Conservation (phyloP, 1,284 basidiomycete genomes). For the Boletus semigastroideus region DNA sequence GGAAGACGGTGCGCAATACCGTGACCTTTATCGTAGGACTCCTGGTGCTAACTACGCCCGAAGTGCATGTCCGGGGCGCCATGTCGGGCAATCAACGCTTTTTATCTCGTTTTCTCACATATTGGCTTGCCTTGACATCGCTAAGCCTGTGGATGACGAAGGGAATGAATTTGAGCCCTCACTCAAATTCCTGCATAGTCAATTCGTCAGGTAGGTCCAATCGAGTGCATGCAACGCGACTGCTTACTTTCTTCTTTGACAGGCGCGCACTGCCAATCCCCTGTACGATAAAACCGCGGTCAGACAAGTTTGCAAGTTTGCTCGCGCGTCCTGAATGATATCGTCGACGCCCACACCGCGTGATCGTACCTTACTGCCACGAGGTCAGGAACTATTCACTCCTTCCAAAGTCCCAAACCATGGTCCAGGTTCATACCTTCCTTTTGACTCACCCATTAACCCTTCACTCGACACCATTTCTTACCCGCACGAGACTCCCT, state of each 20-base stretch:
- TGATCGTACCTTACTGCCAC: too few species aligned
- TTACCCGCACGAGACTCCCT: too few species aligned
- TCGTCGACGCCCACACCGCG: too few species aligned
- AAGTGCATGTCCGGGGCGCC: conserved; percentile 5
- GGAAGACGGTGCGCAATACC: conserved; percentile 1
- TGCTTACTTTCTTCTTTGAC: neutral
- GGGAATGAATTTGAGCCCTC: conserved; percentile 2
- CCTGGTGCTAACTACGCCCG: neutral
- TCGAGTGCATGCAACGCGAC: too few species aligned
- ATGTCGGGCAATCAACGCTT: conserved; percentile 1
- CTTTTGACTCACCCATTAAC: too few species aligned
- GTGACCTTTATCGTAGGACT: neutral
- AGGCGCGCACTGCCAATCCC: neutral
- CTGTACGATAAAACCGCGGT: conserved; percentile 1
- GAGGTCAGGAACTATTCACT: too few species aligned
- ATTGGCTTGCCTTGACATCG: conserved; percentile 1
- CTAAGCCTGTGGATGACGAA: neutral
- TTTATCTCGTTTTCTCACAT: conserved; percentile 3
- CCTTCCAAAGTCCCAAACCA: too few species aligned
- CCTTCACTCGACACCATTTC: too few species aligned
- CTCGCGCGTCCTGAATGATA: neutral
- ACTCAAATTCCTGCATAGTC: neutral
- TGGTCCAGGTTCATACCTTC: too few species aligned
- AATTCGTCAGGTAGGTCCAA: neutral
- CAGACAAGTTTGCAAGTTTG: neutral